A percentile compares a stretch with the other conserved stretches of the same genome.
These are phyloP conservation scores for Ophiocordyceps camponoti-rufipedis DNA, from an alignment of 2,329 filamentous ascomycete species.

Conservation along the genomic window DNA sequence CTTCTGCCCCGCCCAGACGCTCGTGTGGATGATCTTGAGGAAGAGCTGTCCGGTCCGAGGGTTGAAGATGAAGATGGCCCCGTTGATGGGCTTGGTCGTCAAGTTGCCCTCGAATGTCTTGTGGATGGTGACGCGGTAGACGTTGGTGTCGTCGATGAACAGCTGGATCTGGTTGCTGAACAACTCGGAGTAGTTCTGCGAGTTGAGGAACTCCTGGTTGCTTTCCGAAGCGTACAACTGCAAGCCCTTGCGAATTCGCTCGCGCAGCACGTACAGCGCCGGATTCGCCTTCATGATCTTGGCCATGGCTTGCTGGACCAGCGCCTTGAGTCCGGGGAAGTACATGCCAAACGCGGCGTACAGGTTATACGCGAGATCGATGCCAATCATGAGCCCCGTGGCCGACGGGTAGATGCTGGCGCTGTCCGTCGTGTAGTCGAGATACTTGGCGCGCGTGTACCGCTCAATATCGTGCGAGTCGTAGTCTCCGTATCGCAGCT, in stretches of 20 bases:
- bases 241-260: slow-evolving; percentile 95
- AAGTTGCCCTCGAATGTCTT: slow-evolving; percentile 99
- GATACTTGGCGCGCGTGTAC: slow-evolving; percentile 92
- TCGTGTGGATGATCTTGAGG: slow-evolving; percentile 98
- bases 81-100: slow-evolving; percentile 98
- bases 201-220: slow-evolving; percentile 98
- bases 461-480: slow-evolving; percentile 98
- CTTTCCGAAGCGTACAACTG: slow-evolving; percentile 96
- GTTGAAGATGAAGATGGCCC: slow-evolving; percentile 99
- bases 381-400: slow-evolving; percentile 92
- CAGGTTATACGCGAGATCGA: slow-evolving; percentile 93
- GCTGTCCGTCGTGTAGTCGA: slow-evolving; percentile 96
- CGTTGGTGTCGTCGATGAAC: slow-evolving; percentile 98
- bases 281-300: slow-evolving; percentile 99
- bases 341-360: slow-evolving; percentile 98
- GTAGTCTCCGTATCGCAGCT: slow-evolving; percentile 92
- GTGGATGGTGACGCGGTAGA: slow-evolving; percentile 98
- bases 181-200: slow-evolving; percentile 95
- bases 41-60: slow-evolving; percentile 95
- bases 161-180: slow-evolving; percentile 99
- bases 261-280: slow-evolving; percentile 83
- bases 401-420: slow-evolving; percentile 97
- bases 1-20: slow-evolving; percentile 97
- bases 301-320: slow-evolving; percentile 95
- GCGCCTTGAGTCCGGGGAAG: slow-evolving; percentile 90